These are phyloP conservation scores for Scedosporium minutisporum DNA, from an alignment of 2,329 filamentous ascomycete genomes.

Conservation along the genomic window DNA sequence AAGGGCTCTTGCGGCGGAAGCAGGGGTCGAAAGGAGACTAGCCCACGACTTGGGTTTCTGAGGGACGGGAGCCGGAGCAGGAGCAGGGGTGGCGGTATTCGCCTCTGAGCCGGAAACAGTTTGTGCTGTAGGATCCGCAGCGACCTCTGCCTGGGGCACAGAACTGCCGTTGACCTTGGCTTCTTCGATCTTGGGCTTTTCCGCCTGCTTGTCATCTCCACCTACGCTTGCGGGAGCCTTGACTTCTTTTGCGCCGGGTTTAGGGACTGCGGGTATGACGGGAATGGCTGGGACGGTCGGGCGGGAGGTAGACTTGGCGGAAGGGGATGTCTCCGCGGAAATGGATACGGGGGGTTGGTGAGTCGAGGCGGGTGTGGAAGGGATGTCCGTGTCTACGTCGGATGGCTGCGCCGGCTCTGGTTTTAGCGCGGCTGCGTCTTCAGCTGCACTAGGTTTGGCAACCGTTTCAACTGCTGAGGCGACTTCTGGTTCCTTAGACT, in stretches of 20 bases:
- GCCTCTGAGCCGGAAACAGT: conserved; percentile 15
- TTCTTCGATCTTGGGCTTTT: background rate
- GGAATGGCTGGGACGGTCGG: conserved; percentile 25
- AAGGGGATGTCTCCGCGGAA: conserved; percentile 10
- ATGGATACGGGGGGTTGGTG: conserved; percentile 10
- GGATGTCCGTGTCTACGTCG: background rate
- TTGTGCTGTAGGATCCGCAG: conserved; percentile 8
- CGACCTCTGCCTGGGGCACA: conserved; percentile 12
- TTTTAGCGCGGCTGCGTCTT: conserved; percentile 5
- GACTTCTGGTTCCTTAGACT: conserved; percentile 9
- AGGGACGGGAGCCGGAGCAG: conserved; percentile 13
- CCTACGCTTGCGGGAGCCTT: conserved; percentile 10
- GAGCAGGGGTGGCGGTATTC: conserved; percentile 6
- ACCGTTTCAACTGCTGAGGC: too few species aligned
- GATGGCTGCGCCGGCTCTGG: background rate
- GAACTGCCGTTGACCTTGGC: conserved; percentile 1
- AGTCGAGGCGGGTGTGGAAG: conserved; percentile 8
- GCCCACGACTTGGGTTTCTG: conserved; percentile 12
- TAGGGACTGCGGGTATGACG: conserved; percentile 37
- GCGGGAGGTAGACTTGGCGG: conserved; percentile 11
- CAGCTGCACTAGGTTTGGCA: background rate
- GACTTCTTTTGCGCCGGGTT: conserved; percentile 19
- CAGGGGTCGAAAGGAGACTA: conserved; percentile 8
- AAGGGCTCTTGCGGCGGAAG: conserved; percentile 9
- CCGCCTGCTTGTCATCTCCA: background rate